Evolutionary conservation across 257 asterid species (phyloP), one percentile per base, ranked within the genome.

Genomic region (Nicotiana noctiflora): DNA sequence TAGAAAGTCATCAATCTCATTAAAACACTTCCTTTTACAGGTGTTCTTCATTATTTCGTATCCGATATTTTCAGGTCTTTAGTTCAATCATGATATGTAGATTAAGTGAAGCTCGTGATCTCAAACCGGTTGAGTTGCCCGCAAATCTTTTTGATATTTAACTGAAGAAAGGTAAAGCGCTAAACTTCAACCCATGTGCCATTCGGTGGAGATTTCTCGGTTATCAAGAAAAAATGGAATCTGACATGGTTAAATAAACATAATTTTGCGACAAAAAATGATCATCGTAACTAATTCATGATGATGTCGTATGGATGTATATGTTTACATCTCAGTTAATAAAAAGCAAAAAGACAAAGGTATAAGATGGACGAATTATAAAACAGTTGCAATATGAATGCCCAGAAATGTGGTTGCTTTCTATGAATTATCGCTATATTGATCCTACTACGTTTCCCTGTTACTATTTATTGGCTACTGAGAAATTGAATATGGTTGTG

Each of bases 321-420:
- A 51, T 14, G 56, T 12, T 51, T 51, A 51, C 56, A 51, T 51
- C 55, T 49, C 56, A 11, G 17, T 51, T 51, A 51, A 49, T 5
- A 51, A 51, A 10, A 0, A 51, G 56, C 56, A n/a, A 51, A 51
- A 51, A 51, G 56, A 14, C 18, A 51, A 51, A 12, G 18, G 14
- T 51, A 51, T 3, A 51, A 51, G 18, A 51, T 51, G 56, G 56
- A 51, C 56, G 49, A 74, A 74, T 46, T 46, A 44, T 51, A 44
- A 21, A 44, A 23, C 2, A 40, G 8, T 40, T 74, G 79, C 23
- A 74, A 74, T 13, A 74, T 74, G 79, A 49, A 74, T 23, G 78
- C 61, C 78, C 23, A 49, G 78, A 72, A 72, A 72, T 74, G 79
- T 74, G 79, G 79, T 74, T 74, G 51, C 61, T 23, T 72, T 46